Evolutionary conservation across 257 asterid genomes (phyloP).

Genomic region (Ophiorrhiza pumila): DNA sequence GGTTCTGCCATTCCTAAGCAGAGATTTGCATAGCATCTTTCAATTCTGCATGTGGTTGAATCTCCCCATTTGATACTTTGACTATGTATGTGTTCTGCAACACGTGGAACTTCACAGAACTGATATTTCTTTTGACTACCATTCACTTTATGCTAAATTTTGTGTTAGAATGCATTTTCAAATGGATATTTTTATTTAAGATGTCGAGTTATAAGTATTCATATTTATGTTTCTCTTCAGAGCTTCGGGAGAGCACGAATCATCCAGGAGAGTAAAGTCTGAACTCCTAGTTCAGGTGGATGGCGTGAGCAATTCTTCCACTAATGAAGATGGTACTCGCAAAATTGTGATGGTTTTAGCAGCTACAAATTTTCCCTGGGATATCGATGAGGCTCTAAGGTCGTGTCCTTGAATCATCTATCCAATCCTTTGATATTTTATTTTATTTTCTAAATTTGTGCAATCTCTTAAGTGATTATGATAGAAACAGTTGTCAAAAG

Average conservation of each 20-base stretch:
- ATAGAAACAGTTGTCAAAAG: background rate
- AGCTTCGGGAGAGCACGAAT: constrained; percentile 98
- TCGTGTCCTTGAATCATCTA: constrained; percentile 25
- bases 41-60: background rate
- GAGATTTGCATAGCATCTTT: background rate
- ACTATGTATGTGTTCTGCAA: background rate
- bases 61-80: background rate
- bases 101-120: background rate
- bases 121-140: background rate
- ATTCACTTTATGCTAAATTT: background rate
- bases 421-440: background rate
- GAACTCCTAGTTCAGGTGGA: constrained; percentile 94
- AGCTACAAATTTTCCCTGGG: constrained; percentile 99
- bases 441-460: background rate
- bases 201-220: constrained; percentile 18
- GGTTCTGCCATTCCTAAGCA: constrained; percentile 22
- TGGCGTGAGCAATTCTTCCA: constrained; percentile 77
- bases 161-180: background rate
- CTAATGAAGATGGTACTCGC: constrained; percentile 90
- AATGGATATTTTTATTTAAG: constrained; percentile 4
- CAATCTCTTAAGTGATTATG: background rate
- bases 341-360: constrained; percentile 98
- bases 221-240: constrained; percentile 30
- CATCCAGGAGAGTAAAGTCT: constrained; percentile 91
- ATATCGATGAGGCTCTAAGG: constrained; percentile 98